Conservation (phyloP, 2,329 filamentous ascomycete species). For the Aciculosporium take region DNA sequence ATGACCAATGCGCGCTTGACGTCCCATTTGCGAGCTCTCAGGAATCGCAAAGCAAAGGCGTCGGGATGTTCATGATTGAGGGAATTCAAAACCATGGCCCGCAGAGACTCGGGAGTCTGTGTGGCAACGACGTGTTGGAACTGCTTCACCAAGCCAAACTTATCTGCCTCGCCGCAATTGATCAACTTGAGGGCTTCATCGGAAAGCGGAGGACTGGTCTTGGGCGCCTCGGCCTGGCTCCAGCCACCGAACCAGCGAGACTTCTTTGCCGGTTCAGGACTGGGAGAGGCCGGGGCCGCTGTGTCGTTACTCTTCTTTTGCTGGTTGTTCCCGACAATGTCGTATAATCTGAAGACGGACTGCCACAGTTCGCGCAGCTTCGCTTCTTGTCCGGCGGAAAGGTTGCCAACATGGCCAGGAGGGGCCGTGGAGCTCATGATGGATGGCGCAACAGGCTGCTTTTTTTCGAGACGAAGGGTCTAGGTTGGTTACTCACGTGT, state of each 20-base stretch:
- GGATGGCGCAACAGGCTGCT: no score
- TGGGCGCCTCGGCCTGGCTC: not conserved
- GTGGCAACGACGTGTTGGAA: constrained; percentile 5
- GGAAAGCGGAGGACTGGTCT: not conserved
- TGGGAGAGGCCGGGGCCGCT: not conserved
- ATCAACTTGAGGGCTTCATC: constrained; percentile 6
- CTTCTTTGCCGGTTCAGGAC: constrained; percentile 3
- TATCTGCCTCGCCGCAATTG: constrained; percentile 3
- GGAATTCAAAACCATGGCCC: constrained; percentile 9
- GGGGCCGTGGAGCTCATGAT: constrained; percentile 1
- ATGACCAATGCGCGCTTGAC: constrained; percentile 24
- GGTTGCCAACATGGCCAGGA: constrained; percentile 11
- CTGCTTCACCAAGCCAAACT: constrained; percentile 5
- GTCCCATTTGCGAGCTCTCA: constrained; percentile 26
- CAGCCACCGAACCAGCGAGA: constrained; percentile 6
- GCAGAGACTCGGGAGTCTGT: constrained; percentile 1
- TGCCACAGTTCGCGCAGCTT: constrained; percentile 14
- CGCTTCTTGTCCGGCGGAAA: constrained; percentile 12
- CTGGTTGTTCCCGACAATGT: constrained; percentile 6
- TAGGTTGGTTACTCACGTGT: no score
- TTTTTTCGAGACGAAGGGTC: no score
- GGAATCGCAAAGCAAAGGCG: constrained; percentile 24
- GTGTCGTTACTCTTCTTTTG: not conserved
- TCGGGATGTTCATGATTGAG: constrained; percentile 22
- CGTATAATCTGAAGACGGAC: constrained; percentile 11